These are phyloP conservation scores for Aspergillus intermedius DNA, from an alignment of 2,329 filamentous ascomycete genomes.

Conservation along the genomic window DNA sequence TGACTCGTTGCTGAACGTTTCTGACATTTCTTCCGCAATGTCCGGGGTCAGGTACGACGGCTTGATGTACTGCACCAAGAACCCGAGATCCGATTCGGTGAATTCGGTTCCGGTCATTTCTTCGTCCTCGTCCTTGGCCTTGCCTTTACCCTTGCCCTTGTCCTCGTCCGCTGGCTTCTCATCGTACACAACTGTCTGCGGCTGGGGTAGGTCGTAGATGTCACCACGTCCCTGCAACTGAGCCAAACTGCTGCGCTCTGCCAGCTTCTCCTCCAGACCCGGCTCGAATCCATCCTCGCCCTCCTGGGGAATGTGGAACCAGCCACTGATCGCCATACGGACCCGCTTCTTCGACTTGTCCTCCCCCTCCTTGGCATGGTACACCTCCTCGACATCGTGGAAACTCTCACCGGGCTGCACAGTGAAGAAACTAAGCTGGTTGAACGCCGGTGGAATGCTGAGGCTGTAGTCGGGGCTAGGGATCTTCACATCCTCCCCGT, in stretches of 20 bases:
- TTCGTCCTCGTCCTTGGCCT: slow-evolving; percentile 50
- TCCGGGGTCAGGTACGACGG: slow-evolving; percentile 90
- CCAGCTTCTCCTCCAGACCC: slow-evolving; percentile 81
- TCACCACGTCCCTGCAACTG: slow-evolving; percentile 90
- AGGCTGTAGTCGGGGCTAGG: slow-evolving; percentile 72
- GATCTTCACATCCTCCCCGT: slow-evolving; percentile 69
- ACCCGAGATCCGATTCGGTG: slow-evolving; percentile 75
- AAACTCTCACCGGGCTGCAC: slow-evolving; percentile 98
- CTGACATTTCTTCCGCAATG: slow-evolving; percentile 72
- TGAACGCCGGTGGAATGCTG: slow-evolving; percentile 88
- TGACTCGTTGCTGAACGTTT: slow-evolving; percentile 74
- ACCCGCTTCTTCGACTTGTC: slow-evolving; percentile 58
- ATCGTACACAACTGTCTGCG: slow-evolving; percentile 48
- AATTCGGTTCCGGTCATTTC: slow-evolving; percentile 50
- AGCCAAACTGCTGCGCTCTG: slow-evolving; percentile 82
- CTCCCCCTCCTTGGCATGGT: slow-evolving; percentile 57
- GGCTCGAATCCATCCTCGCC: slow-evolving; percentile 88
- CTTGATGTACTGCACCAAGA: slow-evolving; percentile 81
- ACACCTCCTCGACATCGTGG: slow-evolving; percentile 97
- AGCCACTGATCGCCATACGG: slow-evolving; percentile 96
- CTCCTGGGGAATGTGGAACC: slow-evolving; percentile 96
- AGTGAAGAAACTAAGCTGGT: slow-evolving; percentile 95
- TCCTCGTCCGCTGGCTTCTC: slow-evolving; percentile 33
- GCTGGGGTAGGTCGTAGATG: slow-evolving; percentile 74
- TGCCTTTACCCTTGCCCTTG: slow-evolving; percentile 32